Conservation (phyloP, 208 protist species). For the Crithidia fasciculata region DNA sequence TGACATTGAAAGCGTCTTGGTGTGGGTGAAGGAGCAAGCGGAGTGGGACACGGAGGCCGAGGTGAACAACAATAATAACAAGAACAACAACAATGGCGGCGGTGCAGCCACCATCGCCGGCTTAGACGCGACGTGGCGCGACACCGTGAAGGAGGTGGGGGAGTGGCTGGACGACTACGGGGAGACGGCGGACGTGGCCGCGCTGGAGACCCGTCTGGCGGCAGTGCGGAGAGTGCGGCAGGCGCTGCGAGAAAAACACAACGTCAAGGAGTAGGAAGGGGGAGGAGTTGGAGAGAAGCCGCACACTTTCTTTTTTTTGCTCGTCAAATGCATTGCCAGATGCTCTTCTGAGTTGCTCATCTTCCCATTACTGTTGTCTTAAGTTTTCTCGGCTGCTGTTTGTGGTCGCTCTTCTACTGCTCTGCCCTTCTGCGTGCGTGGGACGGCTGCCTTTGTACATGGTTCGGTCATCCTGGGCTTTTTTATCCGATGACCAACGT, state of each 20-base stretch:
- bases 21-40: constrained; percentile 52
- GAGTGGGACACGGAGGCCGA: constrained; percentile 36
- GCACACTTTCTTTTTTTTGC: neutral
- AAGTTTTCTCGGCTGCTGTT: too few species aligned
- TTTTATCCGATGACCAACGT: too few species aligned
- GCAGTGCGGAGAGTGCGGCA: constrained; percentile 2
- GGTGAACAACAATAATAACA: neutral
- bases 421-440: too few species aligned
- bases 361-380: too few species aligned
- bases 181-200: constrained; percentile 39
- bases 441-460: too few species aligned
- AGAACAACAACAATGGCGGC: neutral
- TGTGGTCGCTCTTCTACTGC: too few species aligned
- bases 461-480: too few species aligned
- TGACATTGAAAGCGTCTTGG: constrained; percentile 60
- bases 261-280: neutral
- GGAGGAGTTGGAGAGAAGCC: neutral
- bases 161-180: constrained; percentile 68
- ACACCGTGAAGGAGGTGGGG: constrained; percentile 35
- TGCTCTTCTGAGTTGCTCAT: too few species aligned
- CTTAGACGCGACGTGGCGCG: constrained; percentile 32
- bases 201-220: constrained; percentile 33
- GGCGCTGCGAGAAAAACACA: neutral
- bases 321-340: neutral
- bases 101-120: neutral